Percentiles rank a stretch among this genome's conserved stretches.
Conservation (phyloP, 2,329 filamentous ascomycete species). For the Fusarium denticulatum region DNA sequence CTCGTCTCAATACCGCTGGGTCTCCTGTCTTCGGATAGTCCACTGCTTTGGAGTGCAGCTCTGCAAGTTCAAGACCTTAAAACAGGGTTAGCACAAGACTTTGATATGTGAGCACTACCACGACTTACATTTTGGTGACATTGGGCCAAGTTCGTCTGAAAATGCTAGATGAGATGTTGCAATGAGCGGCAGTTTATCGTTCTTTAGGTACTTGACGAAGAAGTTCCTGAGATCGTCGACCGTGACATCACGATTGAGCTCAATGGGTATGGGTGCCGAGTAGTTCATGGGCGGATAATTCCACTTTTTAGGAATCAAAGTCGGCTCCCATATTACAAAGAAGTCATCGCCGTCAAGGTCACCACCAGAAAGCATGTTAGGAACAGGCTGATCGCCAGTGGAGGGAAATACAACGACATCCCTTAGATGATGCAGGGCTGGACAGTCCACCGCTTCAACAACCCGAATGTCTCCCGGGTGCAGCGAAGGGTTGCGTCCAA, state of each 20-base stretch:
- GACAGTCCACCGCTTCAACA: slow-evolving; percentile 82
- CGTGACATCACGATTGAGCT: slow-evolving; percentile 70
- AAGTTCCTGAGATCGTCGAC: slow-evolving; percentile 81
- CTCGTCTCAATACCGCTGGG: slow-evolving; percentile 72
- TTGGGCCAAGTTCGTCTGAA: slow-evolving; percentile 77
- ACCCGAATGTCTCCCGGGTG: slow-evolving; percentile 93
- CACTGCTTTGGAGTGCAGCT: slow-evolving; percentile 88
- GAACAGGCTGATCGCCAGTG: slow-evolving; percentile 82
- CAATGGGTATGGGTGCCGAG: slow-evolving; percentile 63
- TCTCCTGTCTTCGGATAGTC: slow-evolving; percentile 94
- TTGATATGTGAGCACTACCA: not conserved
- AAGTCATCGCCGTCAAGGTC: slow-evolving; percentile 97
- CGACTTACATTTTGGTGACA: slow-evolving; percentile 71
- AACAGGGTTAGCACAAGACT: not conserved
- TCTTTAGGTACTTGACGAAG: slow-evolving; percentile 93
- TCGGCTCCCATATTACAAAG: slow-evolving; percentile 88
- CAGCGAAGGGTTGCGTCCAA: slow-evolving; percentile 92
- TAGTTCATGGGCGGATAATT: slow-evolving; percentile 84
- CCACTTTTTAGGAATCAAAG: slow-evolving; percentile 75
- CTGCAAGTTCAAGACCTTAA: slow-evolving; percentile 73
- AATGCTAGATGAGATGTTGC: slow-evolving; percentile 83
- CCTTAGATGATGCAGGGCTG: slow-evolving; percentile 77
- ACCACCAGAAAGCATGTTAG: slow-evolving; percentile 95
- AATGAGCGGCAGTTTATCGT: slow-evolving; percentile 82
- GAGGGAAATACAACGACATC: slow-evolving; percentile 91